Base-by-base conservation (phyloP, 345 rosid species). In the Rhizophora apiculata region DNA sequence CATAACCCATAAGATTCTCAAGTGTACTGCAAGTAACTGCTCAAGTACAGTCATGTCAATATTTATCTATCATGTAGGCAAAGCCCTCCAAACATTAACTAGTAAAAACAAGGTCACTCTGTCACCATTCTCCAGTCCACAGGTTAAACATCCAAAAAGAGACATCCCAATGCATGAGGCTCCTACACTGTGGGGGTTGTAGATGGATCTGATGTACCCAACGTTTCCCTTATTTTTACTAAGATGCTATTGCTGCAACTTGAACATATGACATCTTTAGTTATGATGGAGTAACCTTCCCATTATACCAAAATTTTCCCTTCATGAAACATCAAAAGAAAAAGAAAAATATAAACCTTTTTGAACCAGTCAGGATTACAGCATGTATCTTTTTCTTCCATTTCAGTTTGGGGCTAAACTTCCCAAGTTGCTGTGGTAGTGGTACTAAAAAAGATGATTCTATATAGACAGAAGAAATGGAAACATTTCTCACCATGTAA, bases 401-500 rank as follows among this genome's bases (percentile, higher is more conserved):
- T 24, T 1, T 55, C 59, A n/a, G 6, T 55, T 55, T 11, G 29
- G 60, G 60, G 60, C 26, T 9, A 11, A 21, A 56, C 16, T 56
- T 56, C 16, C 31, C 18, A 1, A 27, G 29, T 56, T 56, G 31
- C 60, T 15, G 18, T 11, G 7, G 18, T 27, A 24, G 10, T 34
- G 10, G 37, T 34, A 34, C 31, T 24, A 24, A 22, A 54, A 11
- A 56, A 3, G 30, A 43, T 24, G 60, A 56, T 56, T 1, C 60
- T 56, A 24, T 56, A 56, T 27, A 56, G 60, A 56, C 26, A 51
- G n/a, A 10, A 57, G 65, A 21, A 51, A 72, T 43, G 31, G 18
- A 59, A 70, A 63, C 43, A 36, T 53, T 63, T 60, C 67, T 84
- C 74, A 95, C 99, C 98, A 95, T 81, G 79, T 87, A 81, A 21